A percentile compares a stretch with the other conserved stretches of the same genome.
Evolutionary conservation across 1,284 basidiomycete species (phyloP).

Genomic region (Heterobasidion occidentale): DNA sequence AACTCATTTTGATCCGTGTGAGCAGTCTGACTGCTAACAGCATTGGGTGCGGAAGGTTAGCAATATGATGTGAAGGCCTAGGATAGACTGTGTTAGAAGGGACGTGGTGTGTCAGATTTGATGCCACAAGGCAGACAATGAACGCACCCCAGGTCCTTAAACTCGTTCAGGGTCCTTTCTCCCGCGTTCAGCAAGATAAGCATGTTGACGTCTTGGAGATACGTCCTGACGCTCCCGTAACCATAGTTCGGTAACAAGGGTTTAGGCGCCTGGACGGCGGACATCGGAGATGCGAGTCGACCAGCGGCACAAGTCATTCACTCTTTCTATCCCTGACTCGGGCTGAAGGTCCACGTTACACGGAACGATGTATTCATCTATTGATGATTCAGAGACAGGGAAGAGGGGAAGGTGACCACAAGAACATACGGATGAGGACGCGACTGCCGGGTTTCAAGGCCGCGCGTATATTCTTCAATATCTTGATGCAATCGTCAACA

Average conservation of each 20-base stretch:
- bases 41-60: too few relatives aligned
- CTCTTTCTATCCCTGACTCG: background rate
- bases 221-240: background rate
- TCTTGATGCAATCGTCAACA: background rate
- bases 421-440: constrained; percentile 1
- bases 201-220: background rate
- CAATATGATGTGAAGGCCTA: too few relatives aligned
- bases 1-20: too few relatives aligned
- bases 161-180: background rate
- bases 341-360: background rate
- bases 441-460: background rate
- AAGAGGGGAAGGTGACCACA: background rate
- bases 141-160: background rate
- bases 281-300: background rate
- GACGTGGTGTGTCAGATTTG: too few relatives aligned
- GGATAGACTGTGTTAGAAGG: too few relatives aligned
- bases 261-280: background rate
- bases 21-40: too few relatives aligned
- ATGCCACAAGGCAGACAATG: background rate
- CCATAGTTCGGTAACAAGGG: background rate
- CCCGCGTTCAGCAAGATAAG: background rate
- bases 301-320: background rate
- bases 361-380: background rate
- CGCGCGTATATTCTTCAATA: background rate
- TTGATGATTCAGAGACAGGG: background rate